Percentiles rank a stretch among this genome's conserved stretches.
Evolutionary conservation across 306 rosid species (phyloP).

Genomic region (Casuarina equisetifolia): DNA sequence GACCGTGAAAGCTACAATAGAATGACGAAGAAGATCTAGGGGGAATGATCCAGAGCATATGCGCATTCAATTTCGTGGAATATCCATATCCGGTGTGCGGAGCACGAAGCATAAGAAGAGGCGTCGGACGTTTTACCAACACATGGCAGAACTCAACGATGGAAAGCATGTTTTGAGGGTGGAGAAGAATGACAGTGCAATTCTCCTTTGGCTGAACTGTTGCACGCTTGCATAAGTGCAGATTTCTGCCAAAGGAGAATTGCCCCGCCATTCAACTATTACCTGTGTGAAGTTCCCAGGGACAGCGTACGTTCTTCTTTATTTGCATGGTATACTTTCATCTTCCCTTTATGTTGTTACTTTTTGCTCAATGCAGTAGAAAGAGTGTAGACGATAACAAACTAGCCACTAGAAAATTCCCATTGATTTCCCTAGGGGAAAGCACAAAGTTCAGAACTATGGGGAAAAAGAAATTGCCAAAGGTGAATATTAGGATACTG

Average conservation of each 20-base stretch:
- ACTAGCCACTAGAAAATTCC: too few relatives aligned
- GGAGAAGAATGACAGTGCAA: conserved; percentile 27
- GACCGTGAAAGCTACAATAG: conserved; percentile 18
- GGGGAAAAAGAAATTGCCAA: too few relatives aligned
- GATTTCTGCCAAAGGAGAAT: conserved; percentile 52
- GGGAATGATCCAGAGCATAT: conserved; percentile 43
- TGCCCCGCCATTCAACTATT: conserved; percentile 67
- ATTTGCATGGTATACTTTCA: not conserved
- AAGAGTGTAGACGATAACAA: too few relatives aligned
- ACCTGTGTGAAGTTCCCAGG: too few relatives aligned
- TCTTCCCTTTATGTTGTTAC: too few relatives aligned
- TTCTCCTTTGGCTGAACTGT: conserved; percentile 12
- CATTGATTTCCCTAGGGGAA: too few relatives aligned
- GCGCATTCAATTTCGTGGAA: conserved; percentile 23
- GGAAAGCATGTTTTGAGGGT: conserved; percentile 1
- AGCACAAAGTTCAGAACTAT: too few relatives aligned
- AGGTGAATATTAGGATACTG: too few relatives aligned
- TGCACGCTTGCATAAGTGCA: not conserved
- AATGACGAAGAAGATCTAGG: conserved; percentile 22
- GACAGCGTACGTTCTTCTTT: not conserved
- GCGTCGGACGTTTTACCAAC: not conserved
- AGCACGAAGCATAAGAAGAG: conserved; percentile 18
- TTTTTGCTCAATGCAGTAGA: too few relatives aligned
- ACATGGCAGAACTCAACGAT: not conserved
- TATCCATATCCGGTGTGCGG: conserved; percentile 27